Conservation (phyloP, 179 eudicot species). For the Gypsophila paniculata region DNA sequence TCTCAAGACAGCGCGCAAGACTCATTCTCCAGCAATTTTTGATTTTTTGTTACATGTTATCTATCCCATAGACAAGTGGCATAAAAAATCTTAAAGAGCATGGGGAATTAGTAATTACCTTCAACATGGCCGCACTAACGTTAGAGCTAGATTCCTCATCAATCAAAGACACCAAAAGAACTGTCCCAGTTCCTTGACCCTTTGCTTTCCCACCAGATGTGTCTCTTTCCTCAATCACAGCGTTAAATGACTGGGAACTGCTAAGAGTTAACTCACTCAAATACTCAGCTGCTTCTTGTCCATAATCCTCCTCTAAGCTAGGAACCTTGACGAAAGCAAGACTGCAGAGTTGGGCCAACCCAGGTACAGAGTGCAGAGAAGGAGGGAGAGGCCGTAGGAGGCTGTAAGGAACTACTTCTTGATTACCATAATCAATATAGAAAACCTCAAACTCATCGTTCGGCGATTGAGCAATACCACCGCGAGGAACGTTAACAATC, state of each 20-base stretch:
- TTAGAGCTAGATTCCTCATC: slow-evolving; percentile 53
- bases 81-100: neutral
- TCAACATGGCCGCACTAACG: slow-evolving; percentile 70
- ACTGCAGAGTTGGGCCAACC: slow-evolving; percentile 80
- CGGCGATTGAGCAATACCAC: slow-evolving; percentile 53
- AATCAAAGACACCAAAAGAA: slow-evolving; percentile 61
- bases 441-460: slow-evolving; percentile 81
- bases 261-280: slow-evolving; percentile 56
- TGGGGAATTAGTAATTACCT: slow-evolving; percentile 39
- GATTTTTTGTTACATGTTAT: neutral
- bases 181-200: slow-evolving; percentile 91
- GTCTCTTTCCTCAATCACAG: slow-evolving; percentile 72
- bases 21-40: neutral
- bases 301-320: slow-evolving; percentile 71
- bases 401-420: slow-evolving; percentile 70
- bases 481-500: slow-evolving; percentile 81
- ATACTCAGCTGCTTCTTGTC: slow-evolving; percentile 77
- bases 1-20: neutral
- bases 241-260: slow-evolving; percentile 58
- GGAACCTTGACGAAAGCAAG: slow-evolving; percentile 86
- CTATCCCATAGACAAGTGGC: neutral
- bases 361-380: slow-evolving; percentile 59
- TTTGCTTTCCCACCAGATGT: slow-evolving; percentile 83
- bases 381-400: slow-evolving; percentile 67
- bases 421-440: slow-evolving; percentile 91